Evolutionary conservation across 1,284 basidiomycete species (phyloP).

Genomic region (Malassezia sympodialis): DNA sequence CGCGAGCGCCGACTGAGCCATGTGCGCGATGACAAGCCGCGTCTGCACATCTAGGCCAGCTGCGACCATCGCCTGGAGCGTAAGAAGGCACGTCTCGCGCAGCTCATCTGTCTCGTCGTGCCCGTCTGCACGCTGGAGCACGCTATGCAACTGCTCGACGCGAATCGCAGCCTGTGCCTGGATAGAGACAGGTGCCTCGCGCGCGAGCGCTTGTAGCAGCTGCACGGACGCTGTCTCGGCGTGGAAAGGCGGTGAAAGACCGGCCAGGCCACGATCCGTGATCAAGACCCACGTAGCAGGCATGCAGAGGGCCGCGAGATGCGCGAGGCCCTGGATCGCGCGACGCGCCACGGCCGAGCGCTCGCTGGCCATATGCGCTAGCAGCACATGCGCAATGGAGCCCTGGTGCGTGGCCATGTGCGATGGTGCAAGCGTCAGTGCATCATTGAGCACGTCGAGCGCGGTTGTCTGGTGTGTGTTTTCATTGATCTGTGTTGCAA

Average conservation of each 20-base stretch:
- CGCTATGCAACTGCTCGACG: constrained; percentile 50
- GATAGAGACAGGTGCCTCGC: constrained; percentile 32
- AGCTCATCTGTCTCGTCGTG: constrained; percentile 67
- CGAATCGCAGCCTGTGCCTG: constrained; percentile 23
- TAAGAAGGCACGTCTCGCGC: constrained; percentile 52
- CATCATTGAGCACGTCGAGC: constrained; percentile 6
- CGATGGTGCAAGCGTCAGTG: neutral
- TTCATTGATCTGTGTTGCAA: constrained; percentile 54
- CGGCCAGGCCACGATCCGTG: constrained; percentile 1
- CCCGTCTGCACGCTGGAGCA: constrained; percentile 57
- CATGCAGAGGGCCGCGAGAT: constrained; percentile 54
- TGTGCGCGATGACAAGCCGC: constrained; percentile 58
- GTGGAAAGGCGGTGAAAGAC: neutral
- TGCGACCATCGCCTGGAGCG: constrained; percentile 59
- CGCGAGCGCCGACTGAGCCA: constrained; percentile 67
- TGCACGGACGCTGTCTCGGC: constrained; percentile 58
- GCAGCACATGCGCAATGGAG: constrained; percentile 1
- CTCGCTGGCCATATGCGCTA: constrained; percentile 11
- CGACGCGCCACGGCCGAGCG: constrained; percentile 32
- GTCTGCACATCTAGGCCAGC: constrained; percentile 61
- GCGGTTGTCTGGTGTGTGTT: neutral
- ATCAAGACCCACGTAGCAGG: constrained; percentile 19
- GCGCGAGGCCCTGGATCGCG: constrained; percentile 53
- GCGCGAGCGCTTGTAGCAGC: constrained; percentile 60
- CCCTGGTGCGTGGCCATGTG: neutral